Base-by-base conservation (phyloP, 768 basidiomycete species). In the Stropharia rugosoannulata region DNA sequence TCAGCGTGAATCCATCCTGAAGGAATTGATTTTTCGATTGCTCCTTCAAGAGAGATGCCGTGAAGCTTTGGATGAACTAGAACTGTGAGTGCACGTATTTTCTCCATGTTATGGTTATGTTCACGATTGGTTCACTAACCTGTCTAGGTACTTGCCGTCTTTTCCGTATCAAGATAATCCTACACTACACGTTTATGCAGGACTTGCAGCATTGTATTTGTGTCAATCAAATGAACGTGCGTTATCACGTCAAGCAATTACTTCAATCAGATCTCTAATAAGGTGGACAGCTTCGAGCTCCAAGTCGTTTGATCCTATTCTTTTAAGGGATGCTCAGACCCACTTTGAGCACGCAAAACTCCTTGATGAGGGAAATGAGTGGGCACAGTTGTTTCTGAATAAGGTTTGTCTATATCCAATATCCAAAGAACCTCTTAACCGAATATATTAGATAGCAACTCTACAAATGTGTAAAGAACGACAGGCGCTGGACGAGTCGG, bases 81-180 rank as follows among this genome's bases (percentile, higher is more conserved):
- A 95, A 66, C 78, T 95, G 92, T 94, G 71, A 60, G 82, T 57
- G 25, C n/a, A 11, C 19, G 9, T 13, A 56, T 47, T 25, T 19
- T 35, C 40, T 38, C 40, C 13, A 27, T 39, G 41, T 16, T 38
- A 40, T 42, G 52, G 46, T n/a, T 56, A 16, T 15, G 51, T 45
- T 56, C 4, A 22, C 22, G 22, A 22, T 22, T 22, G 22, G 22
- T 22, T 22, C 51, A 49, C 55, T 48, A 44, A 42, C 39, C 18
- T 44, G 48, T 56, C 51, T 7, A 93, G 93, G 22, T 95, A 91
- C 67, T 79, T 96, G 5, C 90, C 93, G 1, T 89, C 91, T 2
- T 88, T 90, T 66, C 95, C 95, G 2, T 96, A 86, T 73, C 87
- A 86, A 65, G 89, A 93, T 61, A 90, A 92, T 59, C 80, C 88